Conservation (phyloP, 176 grass and related monocot species). For the Avena atlantica region DNA sequence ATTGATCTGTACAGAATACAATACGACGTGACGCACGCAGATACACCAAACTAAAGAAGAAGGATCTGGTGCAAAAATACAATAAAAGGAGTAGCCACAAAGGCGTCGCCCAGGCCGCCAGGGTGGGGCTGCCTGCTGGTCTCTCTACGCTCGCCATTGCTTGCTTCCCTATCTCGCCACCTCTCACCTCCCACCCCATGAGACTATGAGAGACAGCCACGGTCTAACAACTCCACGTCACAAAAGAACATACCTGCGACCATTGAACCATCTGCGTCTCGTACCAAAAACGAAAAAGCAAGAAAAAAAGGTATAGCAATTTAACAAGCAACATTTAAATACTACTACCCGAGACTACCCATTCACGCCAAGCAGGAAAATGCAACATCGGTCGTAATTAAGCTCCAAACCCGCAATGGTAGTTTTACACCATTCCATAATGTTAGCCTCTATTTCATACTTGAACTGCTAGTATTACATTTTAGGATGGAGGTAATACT, state of each 20-base stretch:
- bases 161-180: constrained; percentile 50
- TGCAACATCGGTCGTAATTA: not conserved
- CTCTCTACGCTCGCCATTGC: constrained; percentile 17
- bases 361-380: constrained; percentile 15
- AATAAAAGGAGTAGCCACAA: constrained; percentile 10
- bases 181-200: constrained; percentile 17
- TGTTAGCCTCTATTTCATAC: too few relatives aligned
- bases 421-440: not conserved
- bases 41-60: not conserved
- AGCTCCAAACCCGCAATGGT: constrained; percentile 37
- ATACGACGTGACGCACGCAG: not conserved
- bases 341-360: not conserved
- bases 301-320: not conserved
- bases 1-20: constrained; percentile 13
- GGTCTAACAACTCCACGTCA: constrained; percentile 33
- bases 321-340: constrained; percentile 43
- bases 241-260: constrained; percentile 28
- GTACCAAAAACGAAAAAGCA: constrained; percentile 11
- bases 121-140: constrained; percentile 23
- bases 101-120: not conserved
- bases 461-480: too few relatives aligned
- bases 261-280: constrained; percentile 21
- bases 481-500: constrained; percentile 32
- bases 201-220: constrained; percentile 27
- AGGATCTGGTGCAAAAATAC: constrained; percentile 6